Evolutionary conservation across 805 yeast species (phyloP).

Genomic region (Candida ovalis): DNA sequence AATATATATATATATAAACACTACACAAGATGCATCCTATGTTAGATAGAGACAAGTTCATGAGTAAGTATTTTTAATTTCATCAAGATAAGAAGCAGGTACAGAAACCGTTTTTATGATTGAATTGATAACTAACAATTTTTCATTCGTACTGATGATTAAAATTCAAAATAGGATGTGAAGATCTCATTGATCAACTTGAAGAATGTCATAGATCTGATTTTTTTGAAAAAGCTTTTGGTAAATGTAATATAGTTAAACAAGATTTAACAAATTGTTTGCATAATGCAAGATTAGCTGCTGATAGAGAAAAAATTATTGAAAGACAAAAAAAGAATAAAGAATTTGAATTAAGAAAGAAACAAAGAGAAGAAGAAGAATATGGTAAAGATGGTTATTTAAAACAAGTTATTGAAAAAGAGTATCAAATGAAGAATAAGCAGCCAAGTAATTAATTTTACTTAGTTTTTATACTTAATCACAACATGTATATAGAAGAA

Average conservation of each 20-base stretch:
- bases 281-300: conserved; percentile 66
- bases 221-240: conserved; percentile 66
- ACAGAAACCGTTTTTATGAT: too few species aligned
- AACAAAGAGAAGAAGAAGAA: conserved; percentile 66
- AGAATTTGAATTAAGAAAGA: conserved; percentile 52
- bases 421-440: conserved; percentile 30
- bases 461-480: background rate
- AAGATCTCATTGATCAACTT: conserved; percentile 76
- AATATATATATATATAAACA: conserved; percentile 37
- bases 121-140: too few species aligned
- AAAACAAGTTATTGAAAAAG: conserved; percentile 58
- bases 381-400: conserved; percentile 74
- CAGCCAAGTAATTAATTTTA: background rate
- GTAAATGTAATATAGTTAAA: conserved; percentile 80
- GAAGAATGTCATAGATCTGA: conserved; percentile 82
- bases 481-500: background rate
- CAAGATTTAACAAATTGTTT: conserved; percentile 76
- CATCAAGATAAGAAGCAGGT: too few species aligned
- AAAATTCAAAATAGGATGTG: conserved; percentile 49
- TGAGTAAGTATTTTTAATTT: conserved; percentile 28
- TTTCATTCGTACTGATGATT: too few species aligned
- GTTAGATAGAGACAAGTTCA: conserved; percentile 28
- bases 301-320: conserved; percentile 52
- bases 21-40: conserved; percentile 40
- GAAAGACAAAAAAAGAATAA: conserved; percentile 55